Evolutionary conservation across 768 basidiomycete genomes (phyloP).

Genomic region (Kwoniella dendrophila): DNA sequence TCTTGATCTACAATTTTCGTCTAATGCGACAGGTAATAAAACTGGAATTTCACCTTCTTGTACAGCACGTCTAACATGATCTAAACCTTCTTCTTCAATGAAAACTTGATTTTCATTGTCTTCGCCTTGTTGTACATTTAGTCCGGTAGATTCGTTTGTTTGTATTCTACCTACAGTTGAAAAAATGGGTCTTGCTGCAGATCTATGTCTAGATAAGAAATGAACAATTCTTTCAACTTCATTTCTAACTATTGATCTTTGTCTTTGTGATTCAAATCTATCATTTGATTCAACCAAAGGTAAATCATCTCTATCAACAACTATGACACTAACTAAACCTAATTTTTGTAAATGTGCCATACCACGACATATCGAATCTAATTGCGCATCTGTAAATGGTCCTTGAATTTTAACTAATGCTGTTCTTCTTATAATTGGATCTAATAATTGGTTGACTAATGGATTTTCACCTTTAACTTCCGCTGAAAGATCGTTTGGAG

Average conservation of each 20-base stretch:
- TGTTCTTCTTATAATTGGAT: conserved; percentile 80
- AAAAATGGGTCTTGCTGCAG: conserved; percentile 81
- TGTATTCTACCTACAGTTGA: conserved; percentile 66
- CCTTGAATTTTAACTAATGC: conserved; percentile 96
- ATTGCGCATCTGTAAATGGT: conserved; percentile 87
- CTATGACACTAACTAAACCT: conserved; percentile 91
- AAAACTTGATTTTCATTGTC: conserved; percentile 58
- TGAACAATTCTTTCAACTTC: conserved; percentile 84
- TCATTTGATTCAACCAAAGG: conserved; percentile 40
- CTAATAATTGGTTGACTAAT: conserved; percentile 62
- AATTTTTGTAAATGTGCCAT: conserved; percentile 95
- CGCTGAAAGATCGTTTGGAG: conserved; percentile 44
- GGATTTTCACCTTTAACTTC: conserved; percentile 40
- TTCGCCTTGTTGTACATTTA: conserved; percentile 48
- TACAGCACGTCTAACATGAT: conserved; percentile 82
- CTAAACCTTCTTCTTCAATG: conserved; percentile 75
- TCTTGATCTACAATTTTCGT: conserved; percentile 82
- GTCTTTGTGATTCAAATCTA: conserved; percentile 33
- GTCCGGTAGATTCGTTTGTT: conserved; percentile 44
- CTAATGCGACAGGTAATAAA: conserved; percentile 86
- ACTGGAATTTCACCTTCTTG: conserved; percentile 95
- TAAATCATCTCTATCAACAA: conserved; percentile 84
- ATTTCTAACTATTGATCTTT: conserved; percentile 59
- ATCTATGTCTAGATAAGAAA: conserved; percentile 80
- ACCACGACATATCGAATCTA: conserved; percentile 89